Conservation (phyloP, 1,284 basidiomycete genomes). For the Sparassis latifolia region DNA sequence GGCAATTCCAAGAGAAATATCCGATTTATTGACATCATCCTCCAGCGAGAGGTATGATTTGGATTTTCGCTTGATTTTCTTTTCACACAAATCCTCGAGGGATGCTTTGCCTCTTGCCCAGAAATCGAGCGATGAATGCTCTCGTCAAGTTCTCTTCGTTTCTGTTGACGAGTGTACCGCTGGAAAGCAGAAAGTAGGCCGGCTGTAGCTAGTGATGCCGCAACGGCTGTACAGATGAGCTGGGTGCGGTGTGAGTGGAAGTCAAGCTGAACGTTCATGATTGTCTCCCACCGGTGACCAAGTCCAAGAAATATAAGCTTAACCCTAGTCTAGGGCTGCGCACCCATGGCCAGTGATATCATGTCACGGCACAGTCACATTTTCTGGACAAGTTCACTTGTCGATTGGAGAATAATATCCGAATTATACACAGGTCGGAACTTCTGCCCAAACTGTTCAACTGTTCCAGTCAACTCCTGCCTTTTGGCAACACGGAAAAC, state of each 20-base stretch:
- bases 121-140: constrained; percentile 49
- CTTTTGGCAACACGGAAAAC: too few species aligned
- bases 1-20: constrained; percentile 3
- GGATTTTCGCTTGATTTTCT: constrained; percentile 5
- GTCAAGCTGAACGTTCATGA: constrained; percentile 19
- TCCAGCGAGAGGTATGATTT: not conserved
- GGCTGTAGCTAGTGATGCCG: constrained; percentile 57
- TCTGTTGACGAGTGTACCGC: constrained; percentile 37
- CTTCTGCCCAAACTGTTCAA: too few species aligned
- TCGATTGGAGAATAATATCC: too few species aligned
- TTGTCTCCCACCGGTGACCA: not conserved
- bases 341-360: constrained; percentile 5
- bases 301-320: not conserved
- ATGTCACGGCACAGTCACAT: constrained; percentile 5
- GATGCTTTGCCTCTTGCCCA: constrained; percentile 16
- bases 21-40: constrained; percentile 5
- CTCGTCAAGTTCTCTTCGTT: constrained; percentile 48
- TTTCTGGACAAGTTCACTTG: too few species aligned
- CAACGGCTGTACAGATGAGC: constrained; percentile 53
- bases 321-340: too few species aligned
- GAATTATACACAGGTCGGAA: too few species aligned
- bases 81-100: constrained; percentile 2
- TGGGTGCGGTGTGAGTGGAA: constrained; percentile 43
- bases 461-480: too few species aligned
- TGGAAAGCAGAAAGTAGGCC: constrained; percentile 51